Evolutionary conservation across 257 asterid genomes (phyloP).

Genomic region (Anisodus tanguticus): DNA sequence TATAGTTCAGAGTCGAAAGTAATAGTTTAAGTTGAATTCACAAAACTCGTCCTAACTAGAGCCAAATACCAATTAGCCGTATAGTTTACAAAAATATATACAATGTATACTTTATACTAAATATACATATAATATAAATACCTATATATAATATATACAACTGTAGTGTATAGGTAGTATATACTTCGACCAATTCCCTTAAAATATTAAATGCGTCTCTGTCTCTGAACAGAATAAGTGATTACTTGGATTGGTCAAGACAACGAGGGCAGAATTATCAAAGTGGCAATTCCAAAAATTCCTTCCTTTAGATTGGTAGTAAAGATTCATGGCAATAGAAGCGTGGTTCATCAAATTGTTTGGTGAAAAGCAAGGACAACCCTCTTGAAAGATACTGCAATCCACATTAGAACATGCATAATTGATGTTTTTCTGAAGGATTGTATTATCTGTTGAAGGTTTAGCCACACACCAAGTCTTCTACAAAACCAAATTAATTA

Average conservation of each 20-base stretch:
- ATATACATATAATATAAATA: too few species aligned
- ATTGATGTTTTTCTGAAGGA: conserved; percentile 34
- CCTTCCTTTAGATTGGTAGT: conserved; percentile 52
- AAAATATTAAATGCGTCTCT: too few species aligned
- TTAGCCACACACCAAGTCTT: conserved; percentile 69
- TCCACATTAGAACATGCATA: conserved; percentile 51
- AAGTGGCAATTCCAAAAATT: conserved; percentile 53
- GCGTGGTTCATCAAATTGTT: conserved; percentile 55
- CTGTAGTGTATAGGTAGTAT: too few species aligned
- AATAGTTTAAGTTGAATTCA: background rate
- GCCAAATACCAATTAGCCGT: too few species aligned
- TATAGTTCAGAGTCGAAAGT: background rate
- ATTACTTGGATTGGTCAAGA: conserved; percentile 58
- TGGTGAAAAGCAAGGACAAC: conserved; percentile 52
- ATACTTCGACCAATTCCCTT: too few species aligned
- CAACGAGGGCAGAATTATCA: conserved; percentile 50
- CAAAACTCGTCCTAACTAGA: too few species aligned
- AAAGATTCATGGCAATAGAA: conserved; percentile 74
- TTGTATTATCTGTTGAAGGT: conserved; percentile 48
- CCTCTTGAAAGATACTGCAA: conserved; percentile 42
- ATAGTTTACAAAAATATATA: too few species aligned
- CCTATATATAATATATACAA: too few species aligned
- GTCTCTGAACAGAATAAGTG: background rate
- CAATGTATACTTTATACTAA: too few species aligned
- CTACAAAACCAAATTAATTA: conserved; percentile 33